Conservation (phyloP, 139 green algal species). For the Protoeuglena noctilucae region DNA sequence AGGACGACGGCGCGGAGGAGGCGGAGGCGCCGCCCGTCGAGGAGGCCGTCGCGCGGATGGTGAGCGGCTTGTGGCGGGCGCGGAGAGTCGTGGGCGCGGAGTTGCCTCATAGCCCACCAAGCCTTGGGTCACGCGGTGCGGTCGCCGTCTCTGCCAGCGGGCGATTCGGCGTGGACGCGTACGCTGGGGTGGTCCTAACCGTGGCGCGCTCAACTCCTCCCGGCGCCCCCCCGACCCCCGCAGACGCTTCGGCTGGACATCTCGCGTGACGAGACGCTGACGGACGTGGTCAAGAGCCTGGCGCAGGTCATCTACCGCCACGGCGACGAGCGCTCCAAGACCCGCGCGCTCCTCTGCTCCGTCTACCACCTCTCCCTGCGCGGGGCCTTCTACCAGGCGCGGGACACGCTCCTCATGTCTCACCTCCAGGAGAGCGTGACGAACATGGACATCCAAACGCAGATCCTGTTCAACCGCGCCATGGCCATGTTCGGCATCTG, state of each 20-base stretch:
- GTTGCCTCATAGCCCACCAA: no score
- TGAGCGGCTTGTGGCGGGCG: conserved; percentile 7
- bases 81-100: no score
- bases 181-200: no score
- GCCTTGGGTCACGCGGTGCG: no score
- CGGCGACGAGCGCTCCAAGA: conserved; percentile 93
- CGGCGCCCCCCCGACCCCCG: no score
- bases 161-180: no score
- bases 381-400: conserved; percentile 76
- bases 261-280: not conserved
- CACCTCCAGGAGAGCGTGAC: conserved; percentile 64
- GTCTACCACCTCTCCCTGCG: conserved; percentile 75
- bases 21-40: conserved; percentile 12
- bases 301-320: conserved; percentile 57
- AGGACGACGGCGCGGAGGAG: conserved; percentile 30
- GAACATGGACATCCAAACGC: conserved; percentile 82
- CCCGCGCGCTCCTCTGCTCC: conserved; percentile 83
- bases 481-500: conserved; percentile 88
- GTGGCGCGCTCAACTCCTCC: no score
- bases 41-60: conserved; percentile 6
- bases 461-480: conserved; percentile 95
- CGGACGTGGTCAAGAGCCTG: conserved; percentile 42
- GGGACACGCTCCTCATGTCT: conserved; percentile 90
- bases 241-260: not conserved
- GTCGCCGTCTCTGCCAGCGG: no score